These are phyloP conservation scores for Pisolithus thermaeus DNA, from an alignment of 1,284 basidiomycete genomes.

Conservation along the genomic window DNA sequence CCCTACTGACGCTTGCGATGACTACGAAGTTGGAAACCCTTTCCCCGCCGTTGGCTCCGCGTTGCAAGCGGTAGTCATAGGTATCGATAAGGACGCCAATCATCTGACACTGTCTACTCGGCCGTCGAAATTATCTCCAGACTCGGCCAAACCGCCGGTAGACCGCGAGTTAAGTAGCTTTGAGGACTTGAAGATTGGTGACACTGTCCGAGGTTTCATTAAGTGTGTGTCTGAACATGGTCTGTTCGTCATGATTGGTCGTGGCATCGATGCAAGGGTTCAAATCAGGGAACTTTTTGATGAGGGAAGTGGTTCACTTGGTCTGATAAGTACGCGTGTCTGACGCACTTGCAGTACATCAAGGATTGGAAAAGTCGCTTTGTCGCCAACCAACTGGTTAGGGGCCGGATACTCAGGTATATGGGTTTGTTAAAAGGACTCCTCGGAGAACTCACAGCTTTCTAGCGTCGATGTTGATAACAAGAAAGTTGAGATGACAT, in stretches of 20 bases:
- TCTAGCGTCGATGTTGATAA: slow-evolving; percentile 59
- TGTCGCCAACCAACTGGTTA: slow-evolving; percentile 77
- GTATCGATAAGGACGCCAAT: slow-evolving; percentile 54
- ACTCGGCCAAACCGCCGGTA: slow-evolving; percentile 41
- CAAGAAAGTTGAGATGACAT: slow-evolving; percentile 84
- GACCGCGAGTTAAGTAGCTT: slow-evolving; percentile 71
- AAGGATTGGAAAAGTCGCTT: slow-evolving; percentile 94
- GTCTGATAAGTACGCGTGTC: neutral
- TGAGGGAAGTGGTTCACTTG: slow-evolving; percentile 48
- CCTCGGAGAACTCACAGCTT: slow-evolving; percentile 11
- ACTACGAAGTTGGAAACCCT: slow-evolving; percentile 56
- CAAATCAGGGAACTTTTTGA: slow-evolving; percentile 94
- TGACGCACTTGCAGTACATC: slow-evolving; percentile 56
- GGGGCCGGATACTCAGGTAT: slow-evolving; percentile 77
- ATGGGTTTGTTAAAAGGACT: slow-evolving; percentile 13
- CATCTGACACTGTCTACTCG: slow-evolving; percentile 78
- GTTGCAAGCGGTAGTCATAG: slow-evolving; percentile 66
- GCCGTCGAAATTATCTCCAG: slow-evolving; percentile 58
- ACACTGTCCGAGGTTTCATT: slow-evolving; percentile 81
- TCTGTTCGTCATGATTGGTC: slow-evolving; percentile 85
- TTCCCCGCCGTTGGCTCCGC: slow-evolving; percentile 65
- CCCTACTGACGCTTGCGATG: slow-evolving; percentile 77
- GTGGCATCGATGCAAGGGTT: slow-evolving; percentile 81
- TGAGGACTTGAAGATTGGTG: slow-evolving; percentile 65
- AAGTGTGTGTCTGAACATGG: slow-evolving; percentile 85